A percentile compares a stretch with the other conserved stretches of the same genome.
Conservation (phyloP, 1,284 basidiomycete genomes). For the Vanrija humicola region DNA sequence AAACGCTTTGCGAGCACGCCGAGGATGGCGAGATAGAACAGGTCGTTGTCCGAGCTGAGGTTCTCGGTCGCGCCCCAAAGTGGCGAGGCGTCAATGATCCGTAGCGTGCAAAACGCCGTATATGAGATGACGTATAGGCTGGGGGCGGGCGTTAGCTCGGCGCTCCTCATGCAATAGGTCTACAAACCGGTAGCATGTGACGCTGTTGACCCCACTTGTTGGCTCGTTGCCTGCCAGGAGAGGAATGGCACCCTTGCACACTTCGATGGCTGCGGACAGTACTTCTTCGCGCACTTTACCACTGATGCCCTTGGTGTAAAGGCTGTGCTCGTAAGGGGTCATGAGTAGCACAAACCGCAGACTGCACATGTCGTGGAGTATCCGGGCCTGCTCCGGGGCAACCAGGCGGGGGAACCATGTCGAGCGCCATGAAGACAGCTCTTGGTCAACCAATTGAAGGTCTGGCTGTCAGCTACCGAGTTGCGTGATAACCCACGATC, state of each 20-base stretch:
- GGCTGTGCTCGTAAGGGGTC: conserved; percentile 13
- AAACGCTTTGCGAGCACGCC: conserved; percentile 13
- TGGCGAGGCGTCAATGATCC: conserved; percentile 13
- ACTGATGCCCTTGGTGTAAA: conserved; percentile 7
- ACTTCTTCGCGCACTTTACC: conserved; percentile 9
- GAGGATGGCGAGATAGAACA: conserved; percentile 17
- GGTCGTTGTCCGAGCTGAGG: conserved; percentile 8
- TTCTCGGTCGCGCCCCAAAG: no score
- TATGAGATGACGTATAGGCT: conserved; percentile 20
- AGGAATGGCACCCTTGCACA: conserved; percentile 16
- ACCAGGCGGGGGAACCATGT: conserved; percentile 5
- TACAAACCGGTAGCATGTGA: conserved; percentile 11
- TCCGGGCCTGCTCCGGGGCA: conserved; percentile 7
- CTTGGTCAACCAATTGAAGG: not conserved
- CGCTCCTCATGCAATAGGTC: conserved; percentile 5
- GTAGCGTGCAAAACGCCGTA: conserved; percentile 13
- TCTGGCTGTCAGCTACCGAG: conserved; percentile 3
- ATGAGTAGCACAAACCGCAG: conserved; percentile 14
- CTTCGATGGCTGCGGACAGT: conserved; percentile 11
- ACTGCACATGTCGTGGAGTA: conserved; percentile 10
- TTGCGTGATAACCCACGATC: not conserved
- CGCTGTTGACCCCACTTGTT: conserved; percentile 4
- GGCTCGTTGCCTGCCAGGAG: conserved; percentile 3
- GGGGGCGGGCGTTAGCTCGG: not conserved
- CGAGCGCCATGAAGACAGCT: conserved; percentile 2